Percentiles rank a stretch among this genome's conserved stretches.
phyloP scores from a whole-genome alignment of 192 early-diverging fungal genomes.

The Spizellomyces punctatus region DNA sequence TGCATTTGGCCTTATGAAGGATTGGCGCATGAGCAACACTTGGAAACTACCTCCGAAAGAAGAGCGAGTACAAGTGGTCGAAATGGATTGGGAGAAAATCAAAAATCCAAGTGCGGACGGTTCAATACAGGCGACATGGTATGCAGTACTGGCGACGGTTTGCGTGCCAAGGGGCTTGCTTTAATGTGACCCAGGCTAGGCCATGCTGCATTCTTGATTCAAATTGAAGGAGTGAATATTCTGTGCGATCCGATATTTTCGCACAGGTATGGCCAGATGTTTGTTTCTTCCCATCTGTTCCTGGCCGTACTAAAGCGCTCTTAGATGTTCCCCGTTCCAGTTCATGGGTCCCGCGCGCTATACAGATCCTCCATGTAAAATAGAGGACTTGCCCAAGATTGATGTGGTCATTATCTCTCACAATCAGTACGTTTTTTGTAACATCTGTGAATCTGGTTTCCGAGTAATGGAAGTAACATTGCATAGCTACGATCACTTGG shows the following conservation, averaged over 20 bases:
- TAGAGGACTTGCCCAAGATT: conserved; percentile 67
- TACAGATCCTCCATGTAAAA: conserved; percentile 63
- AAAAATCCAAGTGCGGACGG: conserved; percentile 29
- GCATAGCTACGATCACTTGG: neutral
- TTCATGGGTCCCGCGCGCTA: conserved; percentile 69
- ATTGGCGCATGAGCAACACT: conserved; percentile 26
- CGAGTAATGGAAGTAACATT: neutral
- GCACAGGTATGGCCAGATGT: conserved; percentile 32
- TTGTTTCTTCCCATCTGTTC: too few species aligned
- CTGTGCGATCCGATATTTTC: conserved; percentile 80
- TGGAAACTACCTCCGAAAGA: conserved; percentile 17
- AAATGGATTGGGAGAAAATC: conserved; percentile 20
- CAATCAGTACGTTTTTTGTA: conserved; percentile 84
- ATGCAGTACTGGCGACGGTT: neutral
- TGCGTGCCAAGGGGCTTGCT: neutral
- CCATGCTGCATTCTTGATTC: conserved; percentile 67
- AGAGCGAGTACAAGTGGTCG: conserved; percentile 20
- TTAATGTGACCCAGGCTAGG: conserved; percentile 63
- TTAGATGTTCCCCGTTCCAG: conserved; percentile 65
- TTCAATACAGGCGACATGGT: conserved; percentile 14
- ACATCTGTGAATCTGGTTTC: neutral
- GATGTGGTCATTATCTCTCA: conserved; percentile 80
- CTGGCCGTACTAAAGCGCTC: too few species aligned
- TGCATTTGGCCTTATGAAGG: conserved; percentile 29
- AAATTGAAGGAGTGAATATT: conserved; percentile 66